Base-by-base conservation (phyloP, 495 filamentous ascomycete genomes). In the Niebla homalea region DNA sequence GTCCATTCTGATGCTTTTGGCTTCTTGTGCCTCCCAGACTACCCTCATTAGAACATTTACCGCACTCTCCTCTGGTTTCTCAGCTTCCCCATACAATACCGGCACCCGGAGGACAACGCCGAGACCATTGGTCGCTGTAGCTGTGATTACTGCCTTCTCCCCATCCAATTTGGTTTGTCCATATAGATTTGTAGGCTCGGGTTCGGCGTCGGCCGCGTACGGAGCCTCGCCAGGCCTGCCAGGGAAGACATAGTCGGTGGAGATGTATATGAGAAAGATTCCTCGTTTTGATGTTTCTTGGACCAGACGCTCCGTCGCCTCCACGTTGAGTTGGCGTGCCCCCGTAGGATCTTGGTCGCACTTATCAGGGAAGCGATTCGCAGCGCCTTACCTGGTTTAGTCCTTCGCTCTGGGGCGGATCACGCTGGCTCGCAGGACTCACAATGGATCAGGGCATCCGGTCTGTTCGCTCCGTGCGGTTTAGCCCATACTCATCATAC, bases 221-320 rank as follows among this genome's bases (percentile, higher is more conserved):
- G 89, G 89, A 12, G 89, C 89, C 22, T 90, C 82, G n/a, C 87
- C 85, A 26, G 80, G 81, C 18, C 57, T 71, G 15, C 89, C 89
- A 1, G 87, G 68, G 61, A 96, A 96, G 39, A 96, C 87, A 63
- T 96, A 96, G 69, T 96, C 89, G 37, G 89, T 94, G 0, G 86
- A 92, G 61, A 96, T 94, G 71, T 94, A 94, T 61, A 95, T 78
- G 26, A 94, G 72, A 44, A 94, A 62, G 53, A 81, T 78, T n/a
- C 64, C 65, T 11, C 78, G 76, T 15, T 67, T 57, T 16, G 78
- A 73, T 57, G 84, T 83, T 29, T 79, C 69, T 25, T 74, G 64
- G 18, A 89, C 87, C 18, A 96, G 77, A 19, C 60, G 57, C 26
- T 71, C 69, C 15, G 85, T 78, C 10, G 87, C 82, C 4, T 79